These are phyloP conservation scores for Artemisia tridentata DNA, from an alignment of 129 eudicot species.

Conservation along the genomic window DNA sequence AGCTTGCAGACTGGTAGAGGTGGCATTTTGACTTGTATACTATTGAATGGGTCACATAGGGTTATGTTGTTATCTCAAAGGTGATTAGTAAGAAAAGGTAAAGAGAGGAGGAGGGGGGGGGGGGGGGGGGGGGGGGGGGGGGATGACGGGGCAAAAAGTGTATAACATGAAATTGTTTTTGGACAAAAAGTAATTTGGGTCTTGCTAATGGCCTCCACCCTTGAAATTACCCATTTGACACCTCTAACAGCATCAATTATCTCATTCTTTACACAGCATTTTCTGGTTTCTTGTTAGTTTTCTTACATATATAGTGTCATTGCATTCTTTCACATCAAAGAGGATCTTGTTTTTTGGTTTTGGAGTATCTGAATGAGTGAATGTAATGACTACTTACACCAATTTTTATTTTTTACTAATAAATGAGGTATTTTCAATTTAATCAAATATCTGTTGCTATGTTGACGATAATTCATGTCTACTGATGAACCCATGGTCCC, in stretches of 20 bases:
- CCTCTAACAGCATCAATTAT: background rate
- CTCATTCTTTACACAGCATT: constrained; percentile 1
- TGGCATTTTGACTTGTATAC: constrained; percentile 5
- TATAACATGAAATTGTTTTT: background rate
- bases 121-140: no score
- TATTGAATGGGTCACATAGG: background rate
- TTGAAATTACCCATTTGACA: background rate
- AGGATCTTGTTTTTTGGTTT: background rate
- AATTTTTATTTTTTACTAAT: background rate
- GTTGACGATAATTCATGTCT: background rate
- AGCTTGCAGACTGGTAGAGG: constrained; percentile 5
- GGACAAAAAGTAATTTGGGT: background rate
- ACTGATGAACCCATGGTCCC: background rate
- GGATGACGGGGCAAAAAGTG: background rate
- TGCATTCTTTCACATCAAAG: background rate
- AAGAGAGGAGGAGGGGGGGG: background rate
- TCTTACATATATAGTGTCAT: constrained; percentile 7
- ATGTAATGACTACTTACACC: background rate
- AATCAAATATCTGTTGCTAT: background rate
- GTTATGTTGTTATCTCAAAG: background rate
- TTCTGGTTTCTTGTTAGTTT: constrained; percentile 12
- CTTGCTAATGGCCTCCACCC: background rate
- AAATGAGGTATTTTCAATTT: background rate
- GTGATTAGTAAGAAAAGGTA: background rate
- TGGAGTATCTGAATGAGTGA: constrained; percentile 2